These are phyloP conservation scores for Ogataea chonburiensis DNA, from an alignment of 805 yeast species.

Conservation along the genomic window DNA sequence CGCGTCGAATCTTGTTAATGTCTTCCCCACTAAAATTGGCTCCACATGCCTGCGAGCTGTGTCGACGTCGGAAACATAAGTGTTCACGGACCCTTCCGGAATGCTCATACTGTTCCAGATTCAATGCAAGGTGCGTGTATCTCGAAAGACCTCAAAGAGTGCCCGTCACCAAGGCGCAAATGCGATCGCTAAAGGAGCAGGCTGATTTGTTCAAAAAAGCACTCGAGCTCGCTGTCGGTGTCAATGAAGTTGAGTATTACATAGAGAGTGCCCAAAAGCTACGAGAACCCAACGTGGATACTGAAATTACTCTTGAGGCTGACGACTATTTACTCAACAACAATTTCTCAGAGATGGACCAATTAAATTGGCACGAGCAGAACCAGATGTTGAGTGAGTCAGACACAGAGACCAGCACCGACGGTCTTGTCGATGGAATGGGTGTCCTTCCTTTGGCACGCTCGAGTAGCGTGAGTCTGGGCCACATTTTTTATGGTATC, in stretches of 20 bases:
- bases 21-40: constrained; percentile 2
- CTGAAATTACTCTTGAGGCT: constrained; percentile 3
- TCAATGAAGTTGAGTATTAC: constrained; percentile 3
- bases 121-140: constrained; percentile 63
- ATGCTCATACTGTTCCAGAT: constrained; percentile 64
- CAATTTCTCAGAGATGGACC: constrained; percentile 46
- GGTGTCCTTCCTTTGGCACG: constrained; percentile 9
- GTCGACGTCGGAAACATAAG: constrained; percentile 67
- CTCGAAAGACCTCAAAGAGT: constrained; percentile 67
- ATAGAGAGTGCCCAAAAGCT: constrained; percentile 3
- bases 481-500: constrained; percentile 46
- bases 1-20: constrained; percentile 1
- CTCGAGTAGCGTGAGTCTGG: constrained; percentile 6
- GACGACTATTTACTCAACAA: constrained; percentile 20
- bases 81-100: constrained; percentile 70
- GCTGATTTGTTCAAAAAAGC: constrained; percentile 41
- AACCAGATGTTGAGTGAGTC: constrained; percentile 26
- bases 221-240: constrained; percentile 28
- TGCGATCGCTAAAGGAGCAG: constrained; percentile 63
- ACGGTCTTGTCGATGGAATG: constrained; percentile 12
- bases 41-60: constrained; percentile 62
- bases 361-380: constrained; percentile 44
- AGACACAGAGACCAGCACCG: constrained; percentile 2
- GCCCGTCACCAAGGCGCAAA: constrained; percentile 69
- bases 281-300: not conserved